Evolutionary conservation across 169 alveolate species (phyloP), one percentile per base, ranked within the genome.

Genomic region (Miamiensis avidus): DNA sequence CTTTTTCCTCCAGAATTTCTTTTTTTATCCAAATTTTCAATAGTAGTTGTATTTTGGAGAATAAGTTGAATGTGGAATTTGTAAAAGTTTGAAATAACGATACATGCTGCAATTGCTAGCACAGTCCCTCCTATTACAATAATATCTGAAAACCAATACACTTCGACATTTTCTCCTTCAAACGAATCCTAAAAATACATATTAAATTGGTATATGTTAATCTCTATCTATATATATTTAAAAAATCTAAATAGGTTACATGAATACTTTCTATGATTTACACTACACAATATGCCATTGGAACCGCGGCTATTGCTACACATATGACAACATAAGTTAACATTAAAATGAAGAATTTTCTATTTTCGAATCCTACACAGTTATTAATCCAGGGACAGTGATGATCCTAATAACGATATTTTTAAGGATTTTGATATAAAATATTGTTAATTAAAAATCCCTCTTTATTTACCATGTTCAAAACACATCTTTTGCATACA

Each of bases 301-400:
- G 69, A 20, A 49, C 4, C 20, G 20, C 69, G 4, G 69, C 69
- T 49, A 49, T 11, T 11, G 20, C 20, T 16, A 92, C 82, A 0
- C 97, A 78, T 29, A 91, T 49, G 26, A 49, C 20, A 11, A 49
- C 95, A 91, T 98, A 98, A 34, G 97, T 89, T 28, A 98, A 94
- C 90, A 98, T 93, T 84, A 97, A 98, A 79, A 98, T 97, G 92
- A 99, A 99, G 89, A 93, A 99, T 91, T 98, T 98, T 75, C 99
- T 92, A 94, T 97, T 97, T 30, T 93, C 87, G 76, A 89, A 88
- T 49, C 98, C 99, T 0, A 97, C 92, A 85, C 99, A 97, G 77
- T 96, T 94, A 79, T 95, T 95, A 25, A 97, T 93, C 98, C 98
- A 98, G 25, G 98, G 98, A 79, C 99, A 98, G 88, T 98, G 99